A percentile compares a stretch with the other conserved stretches of the same genome.
These are phyloP conservation scores for Bipolaris zeicola DNA, from an alignment of 2,329 filamentous ascomycete species.

Conservation along the genomic window DNA sequence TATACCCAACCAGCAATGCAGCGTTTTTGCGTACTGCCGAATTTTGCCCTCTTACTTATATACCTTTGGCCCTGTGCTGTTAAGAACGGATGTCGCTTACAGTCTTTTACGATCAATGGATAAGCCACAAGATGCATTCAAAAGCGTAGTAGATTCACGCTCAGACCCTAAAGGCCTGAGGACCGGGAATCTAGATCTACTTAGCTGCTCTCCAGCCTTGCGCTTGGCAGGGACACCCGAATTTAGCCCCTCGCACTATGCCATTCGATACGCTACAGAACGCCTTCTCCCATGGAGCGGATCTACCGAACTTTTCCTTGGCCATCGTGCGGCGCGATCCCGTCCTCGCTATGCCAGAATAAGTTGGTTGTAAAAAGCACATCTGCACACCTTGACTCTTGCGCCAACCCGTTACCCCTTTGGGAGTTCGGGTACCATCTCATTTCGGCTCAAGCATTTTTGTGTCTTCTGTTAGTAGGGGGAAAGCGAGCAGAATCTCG, in stretches of 20 bases:
- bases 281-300: neutral
- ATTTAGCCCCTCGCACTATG: neutral
- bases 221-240: conserved; percentile 2
- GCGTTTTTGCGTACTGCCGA: neutral
- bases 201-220: conserved; percentile 1
- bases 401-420: neutral
- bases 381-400: neutral
- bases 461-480: neutral
- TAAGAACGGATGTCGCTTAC: neutral
- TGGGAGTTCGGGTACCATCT: neutral
- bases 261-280: conserved; percentile 3
- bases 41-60: neutral
- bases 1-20: conserved; percentile 11
- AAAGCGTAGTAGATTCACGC: neutral
- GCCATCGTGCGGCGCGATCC: neutral
- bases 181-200: neutral
- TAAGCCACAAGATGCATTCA: neutral
- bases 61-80: neutral
- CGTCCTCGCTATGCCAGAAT: neutral
- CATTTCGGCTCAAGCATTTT: neutral
- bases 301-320: neutral
- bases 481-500: neutral
- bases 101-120: neutral
- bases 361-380: neutral
- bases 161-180: neutral